These are phyloP conservation scores for Exophiala lecanii-corni DNA, from an alignment of 2,329 filamentous ascomycete genomes.

Conservation along the genomic window DNA sequence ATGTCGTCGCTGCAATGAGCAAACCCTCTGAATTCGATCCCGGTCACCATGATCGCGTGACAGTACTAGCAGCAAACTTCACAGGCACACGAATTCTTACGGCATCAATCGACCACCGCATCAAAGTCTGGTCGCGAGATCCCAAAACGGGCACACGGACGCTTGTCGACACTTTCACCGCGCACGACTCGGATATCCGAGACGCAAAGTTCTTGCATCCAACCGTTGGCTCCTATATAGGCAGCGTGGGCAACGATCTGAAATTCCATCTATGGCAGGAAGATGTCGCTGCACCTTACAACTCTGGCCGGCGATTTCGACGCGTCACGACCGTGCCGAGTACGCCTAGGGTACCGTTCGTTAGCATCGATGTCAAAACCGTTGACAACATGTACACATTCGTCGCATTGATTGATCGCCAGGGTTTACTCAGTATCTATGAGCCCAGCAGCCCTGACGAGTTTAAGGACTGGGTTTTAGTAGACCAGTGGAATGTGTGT, in stretches of 20 bases:
- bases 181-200: slow-evolving; percentile 83
- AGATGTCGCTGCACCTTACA: slow-evolving; percentile 71
- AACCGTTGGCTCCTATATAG: slow-evolving; percentile 81
- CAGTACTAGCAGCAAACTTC: slow-evolving; percentile 82
- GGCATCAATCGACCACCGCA: slow-evolving; percentile 84
- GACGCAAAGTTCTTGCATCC: slow-evolving; percentile 94
- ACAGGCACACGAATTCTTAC: slow-evolving; percentile 90
- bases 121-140: slow-evolving; percentile 85
- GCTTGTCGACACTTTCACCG: slow-evolving; percentile 74
- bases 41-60: slow-evolving; percentile 61
- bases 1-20: slow-evolving; percentile 10
- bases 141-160: slow-evolving; percentile 70
- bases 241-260: slow-evolving; percentile 83
- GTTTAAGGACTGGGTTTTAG: slow-evolving; percentile 66
- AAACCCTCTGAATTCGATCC: slow-evolving; percentile 39
- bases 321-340: slow-evolving; percentile 62
- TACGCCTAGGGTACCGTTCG: slow-evolving; percentile 57
- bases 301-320: slow-evolving; percentile 74
- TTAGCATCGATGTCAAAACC: slow-evolving; percentile 81
- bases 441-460: slow-evolving; percentile 83
- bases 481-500: slow-evolving; percentile 74
- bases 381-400: slow-evolving; percentile 76
- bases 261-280: slow-evolving; percentile 91
- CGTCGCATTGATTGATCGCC: slow-evolving; percentile 76
- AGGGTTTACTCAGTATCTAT: slow-evolving; percentile 73